These are phyloP conservation scores for Penicillium sp. DNA, from an alignment of 2,329 filamentous ascomycete genomes.

Conservation along the genomic window DNA sequence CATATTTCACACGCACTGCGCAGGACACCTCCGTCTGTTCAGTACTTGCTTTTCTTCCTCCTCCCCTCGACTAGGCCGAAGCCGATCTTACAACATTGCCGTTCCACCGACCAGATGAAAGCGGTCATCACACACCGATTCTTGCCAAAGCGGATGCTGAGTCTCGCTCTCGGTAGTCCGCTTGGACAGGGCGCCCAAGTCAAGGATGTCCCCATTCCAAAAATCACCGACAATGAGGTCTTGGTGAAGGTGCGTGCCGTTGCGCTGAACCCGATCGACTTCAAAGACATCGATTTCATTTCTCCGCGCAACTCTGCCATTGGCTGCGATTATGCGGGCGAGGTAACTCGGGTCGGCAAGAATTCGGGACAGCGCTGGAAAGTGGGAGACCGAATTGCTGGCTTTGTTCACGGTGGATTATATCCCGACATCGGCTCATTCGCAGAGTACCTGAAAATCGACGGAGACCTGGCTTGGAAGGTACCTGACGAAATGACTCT, in stretches of 20 bases:
- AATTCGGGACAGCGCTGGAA: conserved; percentile 20
- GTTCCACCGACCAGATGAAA: conserved; percentile 8
- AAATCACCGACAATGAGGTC: conserved; percentile 16
- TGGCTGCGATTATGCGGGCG: conserved; percentile 25
- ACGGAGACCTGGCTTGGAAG: conserved; percentile 36
- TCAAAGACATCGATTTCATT: conserved; percentile 22
- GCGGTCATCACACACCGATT: conserved; percentile 5
- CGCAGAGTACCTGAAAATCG: conserved; percentile 40
- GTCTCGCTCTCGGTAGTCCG: conserved; percentile 2
- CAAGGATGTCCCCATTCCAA: conserved; percentile 16
- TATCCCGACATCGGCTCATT: conserved; percentile 18
- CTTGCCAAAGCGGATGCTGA: neutral
- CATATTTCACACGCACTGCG: too few species aligned
- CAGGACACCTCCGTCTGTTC: too few species aligned
- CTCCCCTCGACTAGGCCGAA: too few species aligned
- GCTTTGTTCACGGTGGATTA: conserved; percentile 14
- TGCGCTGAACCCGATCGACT: conserved; percentile 28
- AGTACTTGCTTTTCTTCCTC: neutral
- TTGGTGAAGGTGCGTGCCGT: conserved; percentile 18
- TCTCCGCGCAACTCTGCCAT: conserved; percentile 15
- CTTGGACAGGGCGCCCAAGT: neutral
- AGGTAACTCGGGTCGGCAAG: conserved; percentile 16
- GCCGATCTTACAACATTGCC: too few species aligned
- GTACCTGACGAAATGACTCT: conserved; percentile 35
- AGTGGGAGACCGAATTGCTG: conserved; percentile 20